These are phyloP conservation scores for Apostasia ramifera DNA, from an alignment of 106 monocot species.

Conservation along the genomic window DNA sequence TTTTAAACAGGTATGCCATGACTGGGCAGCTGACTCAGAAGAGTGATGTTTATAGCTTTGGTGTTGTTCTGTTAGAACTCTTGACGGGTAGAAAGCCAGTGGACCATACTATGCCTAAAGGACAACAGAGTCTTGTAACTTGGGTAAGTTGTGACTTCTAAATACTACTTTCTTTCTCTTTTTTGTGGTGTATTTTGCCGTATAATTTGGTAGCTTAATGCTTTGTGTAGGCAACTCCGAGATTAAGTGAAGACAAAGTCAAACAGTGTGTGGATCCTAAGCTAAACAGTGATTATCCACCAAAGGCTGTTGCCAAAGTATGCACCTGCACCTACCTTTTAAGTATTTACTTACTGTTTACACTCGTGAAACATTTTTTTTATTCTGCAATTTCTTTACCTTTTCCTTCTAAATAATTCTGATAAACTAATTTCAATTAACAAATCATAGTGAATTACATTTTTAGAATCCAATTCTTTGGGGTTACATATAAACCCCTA, in stretches of 20 bases:
- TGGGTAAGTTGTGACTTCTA: constrained; percentile 27
- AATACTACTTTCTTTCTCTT: background rate
- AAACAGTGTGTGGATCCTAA: constrained; percentile 71
- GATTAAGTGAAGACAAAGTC: constrained; percentile 72
- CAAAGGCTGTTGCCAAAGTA: constrained; percentile 82
- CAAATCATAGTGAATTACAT: no score
- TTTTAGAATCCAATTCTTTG: no score
- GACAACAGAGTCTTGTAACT: constrained; percentile 66
- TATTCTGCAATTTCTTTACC: no score
- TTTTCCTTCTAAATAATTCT: no score
- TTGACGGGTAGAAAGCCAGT: constrained; percentile 67
- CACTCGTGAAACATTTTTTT: no score
- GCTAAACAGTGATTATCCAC: constrained; percentile 62
- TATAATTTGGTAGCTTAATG: background rate
- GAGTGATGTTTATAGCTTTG: constrained; percentile 66
- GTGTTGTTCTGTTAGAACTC: constrained; percentile 55
- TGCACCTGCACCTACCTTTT: no score
- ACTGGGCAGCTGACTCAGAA: constrained; percentile 52
- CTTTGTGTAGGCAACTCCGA: constrained; percentile 51
- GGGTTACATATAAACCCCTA: no score
- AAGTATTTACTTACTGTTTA: background rate
- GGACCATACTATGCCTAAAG: constrained; percentile 69
- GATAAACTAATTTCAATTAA: no score
- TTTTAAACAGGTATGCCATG: constrained; percentile 50
- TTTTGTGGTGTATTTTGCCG: no score